Conservation (phyloP, 2,329 filamentous ascomycete species). For the Colletotrichum sp. region DNA sequence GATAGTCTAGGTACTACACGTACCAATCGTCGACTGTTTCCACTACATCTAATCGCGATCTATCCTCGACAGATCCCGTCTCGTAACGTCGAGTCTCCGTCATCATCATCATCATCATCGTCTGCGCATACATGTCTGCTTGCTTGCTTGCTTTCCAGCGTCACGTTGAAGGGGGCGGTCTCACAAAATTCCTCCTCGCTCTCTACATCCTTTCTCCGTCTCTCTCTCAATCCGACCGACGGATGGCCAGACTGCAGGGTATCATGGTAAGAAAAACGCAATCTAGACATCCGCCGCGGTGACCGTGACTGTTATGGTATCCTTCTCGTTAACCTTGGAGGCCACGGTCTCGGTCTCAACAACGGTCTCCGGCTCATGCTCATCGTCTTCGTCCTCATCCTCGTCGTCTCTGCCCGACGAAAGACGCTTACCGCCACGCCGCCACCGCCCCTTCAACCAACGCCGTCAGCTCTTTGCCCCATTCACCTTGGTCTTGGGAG, state of each 20-base stretch:
- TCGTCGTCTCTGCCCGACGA: background rate
- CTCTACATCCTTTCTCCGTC: background rate
- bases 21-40: background rate
- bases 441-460: conserved; percentile 26
- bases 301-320: conserved; percentile 18
- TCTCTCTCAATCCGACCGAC: background rate
- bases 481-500: conserved; percentile 2
- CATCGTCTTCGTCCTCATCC: background rate
- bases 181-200: background rate
- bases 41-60: background rate
- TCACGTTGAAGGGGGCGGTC: conserved; percentile 23
- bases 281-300: conserved; percentile 8
- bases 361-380: background rate
- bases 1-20: background rate
- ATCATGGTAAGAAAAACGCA: conserved; percentile 20
- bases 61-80: background rate
- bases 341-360: background rate
- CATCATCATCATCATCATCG: background rate
- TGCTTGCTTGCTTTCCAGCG: conserved; percentile 10
- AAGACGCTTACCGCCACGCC: conserved; percentile 2
- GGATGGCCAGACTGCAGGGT: conserved; percentile 11
- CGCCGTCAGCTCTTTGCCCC: conserved; percentile 22
- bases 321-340: background rate
- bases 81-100: background rate
- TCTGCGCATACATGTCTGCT: background rate